Evolutionary conservation across 1,284 basidiomycete species (phyloP).

Genomic region (Puccinia hordei): DNA sequence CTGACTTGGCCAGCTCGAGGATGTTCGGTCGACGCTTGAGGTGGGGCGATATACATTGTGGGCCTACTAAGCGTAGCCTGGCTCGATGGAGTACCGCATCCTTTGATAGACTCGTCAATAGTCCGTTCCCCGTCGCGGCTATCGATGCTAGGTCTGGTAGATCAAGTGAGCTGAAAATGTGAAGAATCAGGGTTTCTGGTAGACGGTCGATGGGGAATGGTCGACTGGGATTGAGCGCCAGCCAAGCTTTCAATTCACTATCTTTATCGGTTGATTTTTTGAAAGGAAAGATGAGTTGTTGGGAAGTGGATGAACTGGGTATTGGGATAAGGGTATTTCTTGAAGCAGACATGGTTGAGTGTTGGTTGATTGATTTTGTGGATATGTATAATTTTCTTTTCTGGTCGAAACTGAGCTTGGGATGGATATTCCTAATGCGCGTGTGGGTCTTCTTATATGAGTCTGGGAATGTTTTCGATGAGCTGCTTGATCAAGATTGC

Average conservation of each 20-base stretch:
- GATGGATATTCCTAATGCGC: too few relatives aligned
- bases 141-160: constrained; percentile 17
- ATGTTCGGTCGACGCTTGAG: constrained; percentile 7
- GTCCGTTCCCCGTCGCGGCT: background rate
- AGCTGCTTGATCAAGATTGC: too few relatives aligned
- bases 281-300: background rate
- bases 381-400: too few relatives aligned
- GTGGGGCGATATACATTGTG: constrained; percentile 9
- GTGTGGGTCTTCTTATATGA: too few relatives aligned
- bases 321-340: background rate
- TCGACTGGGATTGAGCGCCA: constrained; percentile 19
- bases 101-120: background rate
- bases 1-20: constrained; percentile 14
- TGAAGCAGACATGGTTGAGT: background rate
- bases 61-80: background rate
- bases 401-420: too few relatives aligned
- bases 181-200: constrained; percentile 10
- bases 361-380: background rate
- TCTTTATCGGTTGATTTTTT: background rate
- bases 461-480: too few relatives aligned
- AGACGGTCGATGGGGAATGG: constrained; percentile 22
- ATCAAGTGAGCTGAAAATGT: constrained; percentile 21
- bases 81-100: constrained; percentile 23
- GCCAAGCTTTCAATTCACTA: constrained; percentile 23
- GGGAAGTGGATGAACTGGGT: background rate